Conservation (phyloP, 768 basidiomycete genomes). For the Harrya chromipes region DNA sequence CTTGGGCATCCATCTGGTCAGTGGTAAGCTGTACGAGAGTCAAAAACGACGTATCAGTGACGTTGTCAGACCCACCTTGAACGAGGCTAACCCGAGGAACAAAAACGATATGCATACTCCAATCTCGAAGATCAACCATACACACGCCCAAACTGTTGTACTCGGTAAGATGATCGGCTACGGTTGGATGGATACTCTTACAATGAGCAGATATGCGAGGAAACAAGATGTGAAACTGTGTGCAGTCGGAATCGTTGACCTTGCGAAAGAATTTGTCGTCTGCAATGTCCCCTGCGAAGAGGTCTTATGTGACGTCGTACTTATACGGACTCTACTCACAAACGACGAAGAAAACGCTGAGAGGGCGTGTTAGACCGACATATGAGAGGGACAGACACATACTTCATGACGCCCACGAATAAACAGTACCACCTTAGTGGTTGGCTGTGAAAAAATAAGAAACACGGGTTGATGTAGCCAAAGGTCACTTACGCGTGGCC, state of each 20-base stretch:
- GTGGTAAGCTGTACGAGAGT: slow-evolving; percentile 33
- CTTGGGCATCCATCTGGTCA: slow-evolving; percentile 54
- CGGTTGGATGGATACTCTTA: slow-evolving; percentile 31
- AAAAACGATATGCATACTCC: slow-evolving; percentile 74
- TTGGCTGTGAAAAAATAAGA: slow-evolving; percentile 43
- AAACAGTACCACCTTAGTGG: slow-evolving; percentile 83
- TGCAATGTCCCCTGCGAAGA: slow-evolving; percentile 76
- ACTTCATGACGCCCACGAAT: slow-evolving; percentile 86
- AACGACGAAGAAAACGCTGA: slow-evolving; percentile 79
- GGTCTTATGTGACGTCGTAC: neutral
- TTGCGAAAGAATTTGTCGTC: slow-evolving; percentile 96
- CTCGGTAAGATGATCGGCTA: slow-evolving; percentile 1
- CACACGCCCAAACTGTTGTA: slow-evolving; percentile 70
- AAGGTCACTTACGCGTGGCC: slow-evolving; percentile 71
- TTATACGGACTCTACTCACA: slow-evolving; percentile 49
- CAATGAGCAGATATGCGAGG: slow-evolving; percentile 70
- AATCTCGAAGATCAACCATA: slow-evolving; percentile 82
- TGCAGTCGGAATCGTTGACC: slow-evolving; percentile 89
- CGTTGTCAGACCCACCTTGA: slow-evolving; percentile 58
- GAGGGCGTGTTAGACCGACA: slow-evolving; percentile 6
- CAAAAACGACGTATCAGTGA: neutral
- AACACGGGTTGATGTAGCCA: slow-evolving; percentile 1
- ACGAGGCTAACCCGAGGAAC: slow-evolving; percentile 76
- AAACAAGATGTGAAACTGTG: slow-evolving; percentile 79
- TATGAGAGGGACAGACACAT: slow-evolving; percentile 26